Base-by-base conservation (phyloP, 345 rosid genomes). In the Eucalyptus sideroxylon region DNA sequence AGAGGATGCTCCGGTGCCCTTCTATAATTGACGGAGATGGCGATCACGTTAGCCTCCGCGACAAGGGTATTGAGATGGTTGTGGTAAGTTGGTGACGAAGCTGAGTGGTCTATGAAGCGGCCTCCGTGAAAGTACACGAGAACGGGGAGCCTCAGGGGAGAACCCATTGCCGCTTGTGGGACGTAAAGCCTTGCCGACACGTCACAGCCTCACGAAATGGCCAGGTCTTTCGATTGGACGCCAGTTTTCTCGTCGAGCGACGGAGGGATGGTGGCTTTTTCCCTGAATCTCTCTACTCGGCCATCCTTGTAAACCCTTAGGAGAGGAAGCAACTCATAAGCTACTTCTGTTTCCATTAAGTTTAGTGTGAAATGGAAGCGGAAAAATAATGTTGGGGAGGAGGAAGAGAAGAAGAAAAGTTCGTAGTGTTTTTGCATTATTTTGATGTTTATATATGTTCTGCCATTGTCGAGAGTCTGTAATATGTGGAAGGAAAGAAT, bases 111-210 rank as follows among this genome's bases (percentile, higher is more conserved):
- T 65, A 55, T 62, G 55, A 93, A 91, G 17, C 88, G 93, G 17
- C 94, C 95, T 15, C 94, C 94, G 34, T 93, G 96, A 37, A 89
- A 92, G 80, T 93, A 93, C 30, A 93, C 88, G 4, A 93, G 87
- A 55, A 93, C 86, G 11, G 96, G 94, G 16, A 92, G 91, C 56
- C 89, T 93, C 37, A 45, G 88, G 59, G 89, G 86, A n/a, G 19
- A 65, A 86, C 7, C 87, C 88, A 30, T 45, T 12, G 45, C 49
- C 42, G 86, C 30, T 8, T 40, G 88, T 1, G 96, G 96, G 53
- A 90, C 10, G 88, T 88, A 94, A 62, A 94, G 60, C 26, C 94
- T 86, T 16, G 87, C 93, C 5, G 89, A 88, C 11, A 93, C 88
- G 8, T 1, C 47, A 77, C 89, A 59, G 15, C 85, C 92, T 10